Evolutionary conservation across 495 filamentous ascomycete species (phyloP).

Genomic region (Xylaria castorea): DNA sequence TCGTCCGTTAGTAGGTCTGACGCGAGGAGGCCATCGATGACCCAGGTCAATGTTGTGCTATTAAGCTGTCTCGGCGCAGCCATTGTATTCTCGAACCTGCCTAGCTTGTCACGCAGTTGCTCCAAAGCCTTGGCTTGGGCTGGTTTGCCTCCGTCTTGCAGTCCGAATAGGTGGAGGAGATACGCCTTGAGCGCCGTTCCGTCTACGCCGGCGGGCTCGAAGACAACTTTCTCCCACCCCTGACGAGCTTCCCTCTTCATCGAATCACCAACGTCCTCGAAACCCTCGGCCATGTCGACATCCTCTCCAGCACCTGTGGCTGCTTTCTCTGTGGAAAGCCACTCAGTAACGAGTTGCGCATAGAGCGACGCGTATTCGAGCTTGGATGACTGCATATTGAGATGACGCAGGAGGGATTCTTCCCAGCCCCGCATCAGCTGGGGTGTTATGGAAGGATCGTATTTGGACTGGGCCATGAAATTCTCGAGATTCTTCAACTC

Average conservation of each 20-base stretch:
- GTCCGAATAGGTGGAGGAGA: conserved; percentile 59
- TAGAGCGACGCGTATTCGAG: conserved; percentile 69
- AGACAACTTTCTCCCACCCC: conserved; percentile 65
- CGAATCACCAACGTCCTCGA: conserved; percentile 52
- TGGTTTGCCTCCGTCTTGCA: conserved; percentile 41
- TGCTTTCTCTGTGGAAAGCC: conserved; percentile 51
- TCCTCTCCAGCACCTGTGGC: conserved; percentile 27
- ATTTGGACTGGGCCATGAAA: conserved; percentile 63
- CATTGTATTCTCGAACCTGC: conserved; percentile 53
- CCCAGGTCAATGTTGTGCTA: conserved; percentile 53
- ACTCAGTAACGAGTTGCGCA: conserved; percentile 67
- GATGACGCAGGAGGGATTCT: conserved; percentile 53
- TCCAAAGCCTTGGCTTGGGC: conserved; percentile 48
- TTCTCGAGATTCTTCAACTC: conserved; percentile 55
- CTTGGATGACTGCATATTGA: conserved; percentile 59
- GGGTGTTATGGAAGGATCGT: conserved; percentile 62
- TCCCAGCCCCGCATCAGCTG: conserved; percentile 56
- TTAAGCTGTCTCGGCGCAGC: conserved; percentile 49
- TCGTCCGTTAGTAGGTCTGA: conserved; percentile 66
- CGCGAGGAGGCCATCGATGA: conserved; percentile 59
- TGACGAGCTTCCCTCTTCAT: conserved; percentile 56
- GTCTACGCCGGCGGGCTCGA: conserved; percentile 57
- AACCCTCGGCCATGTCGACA: conserved; percentile 43
- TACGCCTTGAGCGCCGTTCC: conserved; percentile 54
- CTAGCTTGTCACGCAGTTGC: conserved; percentile 50